A percentile compares a stretch with the other conserved stretches of the same genome.
Evolutionary conservation across 2,329 filamentous ascomycete species (phyloP).

Genomic region (Fusarium heterosporum): DNA sequence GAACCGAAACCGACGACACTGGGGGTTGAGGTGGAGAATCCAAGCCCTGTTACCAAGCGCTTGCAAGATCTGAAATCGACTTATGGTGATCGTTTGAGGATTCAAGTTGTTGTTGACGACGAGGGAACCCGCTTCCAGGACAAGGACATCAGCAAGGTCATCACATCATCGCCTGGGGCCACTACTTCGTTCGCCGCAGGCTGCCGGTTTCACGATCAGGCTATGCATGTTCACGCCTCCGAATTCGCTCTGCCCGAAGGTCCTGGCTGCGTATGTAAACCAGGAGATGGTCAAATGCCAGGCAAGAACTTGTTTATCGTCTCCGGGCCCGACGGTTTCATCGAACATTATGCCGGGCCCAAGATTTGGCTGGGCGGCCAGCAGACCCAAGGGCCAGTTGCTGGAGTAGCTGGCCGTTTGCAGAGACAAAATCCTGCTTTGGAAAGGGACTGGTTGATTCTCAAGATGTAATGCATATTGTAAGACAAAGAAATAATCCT

Average conservation of each 20-base stretch:
- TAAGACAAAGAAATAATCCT: background rate
- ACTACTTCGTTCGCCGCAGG: conserved; percentile 24
- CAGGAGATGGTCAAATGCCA: conserved; percentile 38
- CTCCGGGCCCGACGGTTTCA: conserved; percentile 91
- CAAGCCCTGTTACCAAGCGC: conserved; percentile 68
- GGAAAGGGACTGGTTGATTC: conserved; percentile 61
- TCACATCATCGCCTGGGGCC: conserved; percentile 31
- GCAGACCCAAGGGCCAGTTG: conserved; percentile 80
- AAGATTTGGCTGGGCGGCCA: conserved; percentile 80
- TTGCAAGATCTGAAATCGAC: conserved; percentile 70
- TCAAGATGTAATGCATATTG: conserved; percentile 60
- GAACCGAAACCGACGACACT: conserved; percentile 38
- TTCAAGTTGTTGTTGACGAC: conserved; percentile 86
- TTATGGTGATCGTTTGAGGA: conserved; percentile 67
- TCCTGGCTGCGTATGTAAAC: conserved; percentile 45
- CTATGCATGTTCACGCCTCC: conserved; percentile 47
- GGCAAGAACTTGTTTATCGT: conserved; percentile 80
- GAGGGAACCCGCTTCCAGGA: conserved; percentile 75
- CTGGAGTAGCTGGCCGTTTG: conserved; percentile 74
- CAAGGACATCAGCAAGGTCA: conserved; percentile 57
- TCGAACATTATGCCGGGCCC: conserved; percentile 80
- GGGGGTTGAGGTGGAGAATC: conserved; percentile 34
- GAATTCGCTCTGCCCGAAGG: conserved; percentile 49
- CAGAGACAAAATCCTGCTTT: conserved; percentile 57
- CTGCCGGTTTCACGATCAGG: conserved; percentile 50